Percentiles rank a stretch among this genome's conserved stretches.
phyloP scores from a whole-genome alignment of 1,284 basidiomycete genomes.

The Heterobasidion annosum region DNA sequence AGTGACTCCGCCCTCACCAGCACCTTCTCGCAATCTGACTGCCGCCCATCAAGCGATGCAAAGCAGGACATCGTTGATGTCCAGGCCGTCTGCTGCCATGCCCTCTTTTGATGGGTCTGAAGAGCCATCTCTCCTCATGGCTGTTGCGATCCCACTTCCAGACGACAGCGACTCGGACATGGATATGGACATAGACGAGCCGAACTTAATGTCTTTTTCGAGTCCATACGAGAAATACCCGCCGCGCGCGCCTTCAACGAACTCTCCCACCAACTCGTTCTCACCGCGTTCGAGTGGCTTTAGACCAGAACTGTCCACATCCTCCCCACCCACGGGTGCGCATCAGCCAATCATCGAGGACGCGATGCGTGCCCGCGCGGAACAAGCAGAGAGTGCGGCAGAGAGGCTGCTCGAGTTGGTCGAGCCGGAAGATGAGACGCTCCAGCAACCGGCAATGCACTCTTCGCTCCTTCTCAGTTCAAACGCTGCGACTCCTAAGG shows the following conservation, averaged over 20 bases:
- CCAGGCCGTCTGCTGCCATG: slow-evolving; percentile 29
- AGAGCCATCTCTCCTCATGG: slow-evolving; percentile 62
- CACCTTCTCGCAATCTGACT: slow-evolving; percentile 14
- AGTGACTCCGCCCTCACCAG: slow-evolving; percentile 25
- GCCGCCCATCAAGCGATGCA: slow-evolving; percentile 6
- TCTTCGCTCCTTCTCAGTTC: slow-evolving; percentile 42
- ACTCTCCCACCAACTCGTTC: slow-evolving; percentile 27
- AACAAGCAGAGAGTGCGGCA: slow-evolving; percentile 84
- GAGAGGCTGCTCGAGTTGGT: slow-evolving; percentile 73
- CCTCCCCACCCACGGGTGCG: slow-evolving; percentile 27
- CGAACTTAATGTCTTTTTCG: slow-evolving; percentile 65
- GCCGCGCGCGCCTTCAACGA: slow-evolving; percentile 15
- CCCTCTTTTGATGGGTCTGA: slow-evolving; percentile 22
- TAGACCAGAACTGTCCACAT: slow-evolving; percentile 41
- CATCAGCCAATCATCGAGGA: slow-evolving; percentile 67
- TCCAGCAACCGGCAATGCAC: slow-evolving; percentile 43
- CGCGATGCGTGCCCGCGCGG: slow-evolving; percentile 73
- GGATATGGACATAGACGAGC: slow-evolving; percentile 35
- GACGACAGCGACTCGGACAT: slow-evolving; percentile 62
- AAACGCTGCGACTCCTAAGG: slow-evolving; percentile 29
- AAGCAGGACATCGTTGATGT: slow-evolving; percentile 7
- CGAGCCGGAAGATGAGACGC: slow-evolving; percentile 58
- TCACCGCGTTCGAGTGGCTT: slow-evolving; percentile 48
- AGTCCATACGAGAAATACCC: slow-evolving; percentile 50
- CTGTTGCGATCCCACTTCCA: slow-evolving; percentile 62